Conservation (phyloP, 106 monocot species). For the Cymbidium sinense region DNA sequence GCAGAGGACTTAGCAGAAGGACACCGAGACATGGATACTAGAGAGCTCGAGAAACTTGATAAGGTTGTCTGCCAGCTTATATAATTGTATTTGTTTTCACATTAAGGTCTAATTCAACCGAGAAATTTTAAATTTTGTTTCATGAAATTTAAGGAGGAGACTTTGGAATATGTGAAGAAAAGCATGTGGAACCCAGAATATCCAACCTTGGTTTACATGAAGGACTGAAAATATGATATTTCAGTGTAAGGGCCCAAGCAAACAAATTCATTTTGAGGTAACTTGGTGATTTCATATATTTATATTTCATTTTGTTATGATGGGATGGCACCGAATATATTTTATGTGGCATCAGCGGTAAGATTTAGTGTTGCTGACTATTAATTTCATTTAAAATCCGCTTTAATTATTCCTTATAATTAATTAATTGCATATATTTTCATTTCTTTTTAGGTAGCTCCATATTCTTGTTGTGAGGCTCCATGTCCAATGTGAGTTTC, state of each 20-base stretch:
- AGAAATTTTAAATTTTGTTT: neutral
- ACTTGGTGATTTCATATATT: too few species aligned
- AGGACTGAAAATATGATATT: slow-evolving; percentile 18
- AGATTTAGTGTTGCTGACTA: too few species aligned
- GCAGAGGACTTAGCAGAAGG: slow-evolving; percentile 84
- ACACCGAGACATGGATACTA: slow-evolving; percentile 78
- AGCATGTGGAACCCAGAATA: slow-evolving; percentile 90
- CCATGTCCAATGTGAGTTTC: too few species aligned
- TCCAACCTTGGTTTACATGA: slow-evolving; percentile 78
- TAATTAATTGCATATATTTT: too few species aligned
- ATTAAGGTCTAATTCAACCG: neutral
- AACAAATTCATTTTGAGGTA: neutral
- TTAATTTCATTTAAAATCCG: too few species aligned
- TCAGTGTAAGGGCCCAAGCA: neutral
- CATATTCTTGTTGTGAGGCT: too few species aligned
- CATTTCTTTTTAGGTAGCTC: too few species aligned
- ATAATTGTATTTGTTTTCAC: neutral
- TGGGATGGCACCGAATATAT: too few species aligned
- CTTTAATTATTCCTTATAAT: too few species aligned
- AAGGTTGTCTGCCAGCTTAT: slow-evolving; percentile 32
- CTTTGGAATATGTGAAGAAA: slow-evolving; percentile 55
- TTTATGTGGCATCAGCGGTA: too few species aligned
- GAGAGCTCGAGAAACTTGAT: slow-evolving; percentile 55
- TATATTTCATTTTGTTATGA: too few species aligned
- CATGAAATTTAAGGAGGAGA: slow-evolving; percentile 50